A percentile compares a stretch with the other conserved stretches of the same genome.
phyloP scores from a whole-genome alignment of 2,329 filamentous ascomycete genomes.

The Cercospora sp. region DNA sequence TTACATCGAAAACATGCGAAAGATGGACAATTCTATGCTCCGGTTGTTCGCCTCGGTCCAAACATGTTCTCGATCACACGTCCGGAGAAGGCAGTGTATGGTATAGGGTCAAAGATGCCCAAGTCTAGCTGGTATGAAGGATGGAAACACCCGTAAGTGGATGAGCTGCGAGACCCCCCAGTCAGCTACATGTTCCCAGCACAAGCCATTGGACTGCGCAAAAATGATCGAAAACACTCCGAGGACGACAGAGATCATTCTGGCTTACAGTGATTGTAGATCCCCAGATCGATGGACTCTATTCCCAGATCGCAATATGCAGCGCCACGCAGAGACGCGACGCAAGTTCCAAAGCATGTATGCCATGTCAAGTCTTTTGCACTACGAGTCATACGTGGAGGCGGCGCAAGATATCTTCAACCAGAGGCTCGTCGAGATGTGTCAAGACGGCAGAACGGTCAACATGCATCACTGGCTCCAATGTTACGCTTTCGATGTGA shows the following conservation, averaged over 20 bases:
- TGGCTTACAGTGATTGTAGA: not conserved
- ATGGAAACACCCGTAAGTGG: slow-evolving; percentile 17
- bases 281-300: slow-evolving; percentile 22
- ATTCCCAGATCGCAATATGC: slow-evolving; percentile 24
- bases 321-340: slow-evolving; percentile 24
- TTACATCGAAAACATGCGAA: slow-evolving; percentile 26
- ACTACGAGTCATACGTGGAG: slow-evolving; percentile 30
- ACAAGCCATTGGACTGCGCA: not conserved
- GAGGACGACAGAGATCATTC: not conserved
- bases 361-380: slow-evolving; percentile 27
- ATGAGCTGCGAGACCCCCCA: not conserved
- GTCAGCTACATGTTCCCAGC: not conserved
- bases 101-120: slow-evolving; percentile 30
- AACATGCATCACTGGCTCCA: slow-evolving; percentile 30
- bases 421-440: slow-evolving; percentile 21
- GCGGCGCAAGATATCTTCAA: slow-evolving; percentile 20
- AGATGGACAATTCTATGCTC: slow-evolving; percentile 22
- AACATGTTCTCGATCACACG: slow-evolving; percentile 26
- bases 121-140: slow-evolving; percentile 28
- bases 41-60: slow-evolving; percentile 30
- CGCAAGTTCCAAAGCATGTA: slow-evolving; percentile 30
- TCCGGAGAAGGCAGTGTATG: slow-evolving; percentile 27
- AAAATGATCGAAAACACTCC: not conserved
- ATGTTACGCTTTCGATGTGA: slow-evolving; percentile 46
- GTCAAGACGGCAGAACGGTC: slow-evolving; percentile 14